Base-by-base conservation (phyloP, 352 stramenopile species). In the Globisporangium emineosum region DNA sequence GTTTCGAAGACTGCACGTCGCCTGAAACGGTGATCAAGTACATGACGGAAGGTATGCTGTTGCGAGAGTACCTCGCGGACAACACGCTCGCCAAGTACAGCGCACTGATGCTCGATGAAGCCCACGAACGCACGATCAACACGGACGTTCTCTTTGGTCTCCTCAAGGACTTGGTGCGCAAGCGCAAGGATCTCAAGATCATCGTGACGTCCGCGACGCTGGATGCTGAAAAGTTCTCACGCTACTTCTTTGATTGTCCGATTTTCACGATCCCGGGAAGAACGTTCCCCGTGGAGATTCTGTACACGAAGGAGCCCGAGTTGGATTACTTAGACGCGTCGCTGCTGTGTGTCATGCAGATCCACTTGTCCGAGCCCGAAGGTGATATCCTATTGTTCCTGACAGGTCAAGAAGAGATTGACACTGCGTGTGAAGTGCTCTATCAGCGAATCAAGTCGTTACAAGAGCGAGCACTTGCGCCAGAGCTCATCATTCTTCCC, bases 31-130 rank as follows among this genome's bases (percentile, higher is more conserved):
- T 98, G 56, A 99, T 99, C 71, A 99, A 99, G 82, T 99, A 99
- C 77, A 99, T 99, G 97, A 99, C 97, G 2, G 98, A 99, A 80
- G 98, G 98, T 78, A 99, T 99, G 97, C 76, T 99, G 1, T 89
- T 99, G 78, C 89, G 98, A 68, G 98, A 99, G 76, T 99, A 99
- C 72, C 80, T 99, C 15, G 93, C 94, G 5, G 97, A 99, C 79
- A 85, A 94, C 30, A 89, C 96, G 54, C 77, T 99, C 23, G 93
- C 84, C n/a, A 90, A 96, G 61, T 98, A 98, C 72, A 89, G 81
- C 25, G 94, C 93, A 5, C 69, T 99, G 40, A 98, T 99, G 69
- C 97, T 99, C 42, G 97, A 96, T 70, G 98, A 99, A 85, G 97
- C 97, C 0, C 98, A 99, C 77, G 98, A 99, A 73, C 80, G 98